Evolutionary conservation across 305 asterid species (phyloP).

Genomic region (Lippia alba): DNA sequence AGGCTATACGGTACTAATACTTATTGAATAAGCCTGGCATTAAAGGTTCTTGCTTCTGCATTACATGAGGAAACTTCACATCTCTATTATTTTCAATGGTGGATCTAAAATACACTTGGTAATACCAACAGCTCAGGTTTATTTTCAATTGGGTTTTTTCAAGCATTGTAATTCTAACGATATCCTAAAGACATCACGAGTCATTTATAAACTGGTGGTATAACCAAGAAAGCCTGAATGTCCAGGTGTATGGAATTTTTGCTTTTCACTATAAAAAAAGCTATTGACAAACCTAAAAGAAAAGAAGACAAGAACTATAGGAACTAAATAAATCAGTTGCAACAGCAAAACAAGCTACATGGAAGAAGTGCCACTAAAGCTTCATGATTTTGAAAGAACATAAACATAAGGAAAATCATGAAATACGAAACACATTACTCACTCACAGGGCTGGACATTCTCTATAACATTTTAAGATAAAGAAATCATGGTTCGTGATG

Average conservation of each 20-base stretch:
- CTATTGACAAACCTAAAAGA: too few relatives aligned
- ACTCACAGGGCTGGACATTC: background rate
- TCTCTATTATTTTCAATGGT: background rate
- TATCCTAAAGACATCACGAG: background rate
- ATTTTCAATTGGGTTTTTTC: background rate
- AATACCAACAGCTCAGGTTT: background rate
- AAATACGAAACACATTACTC: background rate
- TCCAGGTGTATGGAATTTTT: conserved; percentile 90
- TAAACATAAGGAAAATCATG: background rate
- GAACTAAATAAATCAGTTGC: background rate
- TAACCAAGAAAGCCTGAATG: background rate
- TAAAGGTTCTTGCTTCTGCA: too few relatives aligned
- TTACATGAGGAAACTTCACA: too few relatives aligned
- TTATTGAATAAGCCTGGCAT: too few relatives aligned
- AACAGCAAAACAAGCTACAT: background rate
- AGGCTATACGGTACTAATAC: conserved; percentile 52
- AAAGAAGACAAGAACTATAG: background rate
- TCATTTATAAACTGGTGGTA: background rate
- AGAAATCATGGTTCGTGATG: too few relatives aligned
- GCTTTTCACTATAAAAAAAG: conserved; percentile 14
- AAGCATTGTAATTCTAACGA: background rate
- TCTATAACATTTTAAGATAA: too few relatives aligned
- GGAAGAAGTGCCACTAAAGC: too few relatives aligned
- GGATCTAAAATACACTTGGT: background rate
- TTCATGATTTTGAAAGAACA: background rate